Evolutionary conservation across 129 eudicot species (phyloP).

Genomic region (Ambrosia artemisiifolia): DNA sequence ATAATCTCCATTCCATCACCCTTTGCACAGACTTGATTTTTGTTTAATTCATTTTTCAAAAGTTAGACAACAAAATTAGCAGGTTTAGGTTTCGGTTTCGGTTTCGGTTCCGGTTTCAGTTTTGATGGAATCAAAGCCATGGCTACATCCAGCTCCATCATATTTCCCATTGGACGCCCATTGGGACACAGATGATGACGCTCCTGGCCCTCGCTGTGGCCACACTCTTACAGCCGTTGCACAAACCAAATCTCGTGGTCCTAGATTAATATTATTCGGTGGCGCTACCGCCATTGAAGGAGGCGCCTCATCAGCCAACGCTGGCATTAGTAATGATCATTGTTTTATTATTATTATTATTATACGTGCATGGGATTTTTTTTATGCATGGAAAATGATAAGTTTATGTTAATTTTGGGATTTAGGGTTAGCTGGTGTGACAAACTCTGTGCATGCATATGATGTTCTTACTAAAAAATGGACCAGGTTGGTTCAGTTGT

Average conservation of each 20-base stretch:
- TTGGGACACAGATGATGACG: conserved; percentile 78
- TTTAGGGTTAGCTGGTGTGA: conserved; percentile 89
- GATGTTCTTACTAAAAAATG: conserved; percentile 79
- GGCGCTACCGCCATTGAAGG: conserved; percentile 95
- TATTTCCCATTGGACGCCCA: conserved; percentile 46
- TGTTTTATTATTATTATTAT: not conserved
- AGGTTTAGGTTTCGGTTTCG: conserved; percentile 10
- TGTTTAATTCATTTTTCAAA: not conserved
- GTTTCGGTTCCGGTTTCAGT: not conserved
- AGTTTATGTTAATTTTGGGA: not conserved
- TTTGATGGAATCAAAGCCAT: conserved; percentile 56
- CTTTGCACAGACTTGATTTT: not conserved
- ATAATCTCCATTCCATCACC: not conserved
- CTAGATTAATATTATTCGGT: conserved; percentile 81
- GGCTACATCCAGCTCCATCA: conserved; percentile 77
- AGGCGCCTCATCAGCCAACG: conserved; percentile 49
- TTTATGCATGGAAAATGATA: conserved; percentile 11
- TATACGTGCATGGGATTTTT: not conserved
- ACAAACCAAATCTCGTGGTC: conserved; percentile 78
- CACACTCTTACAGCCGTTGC: conserved; percentile 92
- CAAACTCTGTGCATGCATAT: conserved; percentile 79
- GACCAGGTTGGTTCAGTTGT: conserved; percentile 51
- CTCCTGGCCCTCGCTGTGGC: conserved; percentile 87
- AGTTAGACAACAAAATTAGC: not conserved
- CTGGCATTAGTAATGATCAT: conserved; percentile 60